Evolutionary conservation across 2,329 filamentous ascomycete species (phyloP).

Genomic region (Aspergillus transmontanensis): DNA sequence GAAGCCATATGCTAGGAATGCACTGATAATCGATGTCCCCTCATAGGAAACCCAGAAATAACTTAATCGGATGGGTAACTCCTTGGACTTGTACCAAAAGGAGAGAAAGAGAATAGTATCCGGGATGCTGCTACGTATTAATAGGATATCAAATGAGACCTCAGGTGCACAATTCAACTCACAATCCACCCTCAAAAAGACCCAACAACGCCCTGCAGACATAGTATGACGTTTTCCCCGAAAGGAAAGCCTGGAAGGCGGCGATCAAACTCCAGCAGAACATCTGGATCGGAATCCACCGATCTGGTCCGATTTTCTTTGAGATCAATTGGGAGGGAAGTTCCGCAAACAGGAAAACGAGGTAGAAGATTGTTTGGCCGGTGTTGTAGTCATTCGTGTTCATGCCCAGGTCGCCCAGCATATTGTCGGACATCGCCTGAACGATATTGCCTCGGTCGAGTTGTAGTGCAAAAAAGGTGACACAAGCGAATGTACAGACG

Average conservation of each 20-base stretch:
- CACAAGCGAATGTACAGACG: conserved; percentile 49
- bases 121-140: conserved; percentile 36
- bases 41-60: conserved; percentile 71
- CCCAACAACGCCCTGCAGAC: conserved; percentile 51
- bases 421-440: conserved; percentile 64
- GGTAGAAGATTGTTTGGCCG: conserved; percentile 44
- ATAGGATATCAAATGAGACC: conserved; percentile 28
- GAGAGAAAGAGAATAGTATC: conserved; percentile 61
- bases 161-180: conserved; percentile 49
- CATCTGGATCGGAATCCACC: conserved; percentile 64
- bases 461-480: conserved; percentile 67
- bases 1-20: conserved; percentile 51
- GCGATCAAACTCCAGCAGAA: conserved; percentile 59
- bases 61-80: conserved; percentile 68
- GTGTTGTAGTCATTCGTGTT: conserved; percentile 50
- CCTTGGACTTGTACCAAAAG: conserved; percentile 74
- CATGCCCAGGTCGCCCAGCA: conserved; percentile 56
- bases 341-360: conserved; percentile 50
- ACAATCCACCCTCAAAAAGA: conserved; percentile 59
- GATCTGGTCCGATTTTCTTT: conserved; percentile 61
- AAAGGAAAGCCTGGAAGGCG: conserved; percentile 53
- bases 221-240: conserved; percentile 47
- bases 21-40: conserved; percentile 48
- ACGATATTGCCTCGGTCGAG: conserved; percentile 64
- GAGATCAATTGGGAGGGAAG: conserved; percentile 63